These are phyloP conservation scores for Tolypocladium paradoxum DNA, from an alignment of 2,329 filamentous ascomycete genomes.

Conservation along the genomic window DNA sequence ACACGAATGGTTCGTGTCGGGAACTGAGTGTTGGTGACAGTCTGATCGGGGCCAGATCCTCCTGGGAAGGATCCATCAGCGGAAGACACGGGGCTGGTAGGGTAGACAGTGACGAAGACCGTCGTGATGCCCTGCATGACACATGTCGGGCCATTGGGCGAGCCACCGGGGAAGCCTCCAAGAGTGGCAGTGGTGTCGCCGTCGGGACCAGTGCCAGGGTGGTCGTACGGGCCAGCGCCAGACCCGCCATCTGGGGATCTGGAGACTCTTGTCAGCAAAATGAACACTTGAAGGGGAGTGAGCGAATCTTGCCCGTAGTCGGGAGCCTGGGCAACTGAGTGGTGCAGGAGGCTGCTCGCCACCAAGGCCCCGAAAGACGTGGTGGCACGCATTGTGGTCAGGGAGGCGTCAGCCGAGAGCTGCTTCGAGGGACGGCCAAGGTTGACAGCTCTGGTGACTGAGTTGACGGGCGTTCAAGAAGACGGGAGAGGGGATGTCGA, in stretches of 20 bases:
- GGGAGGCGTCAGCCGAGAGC: constrained; percentile 1
- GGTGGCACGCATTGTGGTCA: constrained; percentile 26
- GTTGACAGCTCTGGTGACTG: constrained; percentile 2
- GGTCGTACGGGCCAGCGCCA: constrained; percentile 3
- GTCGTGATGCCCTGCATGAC: constrained; percentile 28
- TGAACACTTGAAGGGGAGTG: background rate
- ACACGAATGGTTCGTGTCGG: constrained; percentile 17
- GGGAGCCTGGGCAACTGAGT: constrained; percentile 19
- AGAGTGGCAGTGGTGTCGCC: constrained; percentile 1
- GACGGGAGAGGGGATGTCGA: constrained; percentile 6
- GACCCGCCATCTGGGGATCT: constrained; percentile 8
- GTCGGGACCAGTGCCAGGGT: constrained; percentile 1
- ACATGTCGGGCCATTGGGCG: constrained; percentile 22
- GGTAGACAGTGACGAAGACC: constrained; percentile 36
- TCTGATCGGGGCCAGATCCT: constrained; percentile 9
- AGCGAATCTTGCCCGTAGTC: constrained; percentile 20
- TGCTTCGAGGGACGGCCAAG: background rate
- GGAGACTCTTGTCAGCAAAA: constrained; percentile 2
- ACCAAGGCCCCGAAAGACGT: constrained; percentile 23
- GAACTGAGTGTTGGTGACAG: constrained; percentile 7
- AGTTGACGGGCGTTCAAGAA: constrained; percentile 5
- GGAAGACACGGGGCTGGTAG: constrained; percentile 15
- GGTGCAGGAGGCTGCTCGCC: constrained; percentile 22
- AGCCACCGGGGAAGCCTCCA: constrained; percentile 2
- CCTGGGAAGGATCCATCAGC: constrained; percentile 2